Percentiles rank a stretch among this genome's conserved stretches.
These are phyloP conservation scores for Populus trichocarpa DNA, from an alignment of 441 rosid species.

Conservation along the genomic window DNA sequence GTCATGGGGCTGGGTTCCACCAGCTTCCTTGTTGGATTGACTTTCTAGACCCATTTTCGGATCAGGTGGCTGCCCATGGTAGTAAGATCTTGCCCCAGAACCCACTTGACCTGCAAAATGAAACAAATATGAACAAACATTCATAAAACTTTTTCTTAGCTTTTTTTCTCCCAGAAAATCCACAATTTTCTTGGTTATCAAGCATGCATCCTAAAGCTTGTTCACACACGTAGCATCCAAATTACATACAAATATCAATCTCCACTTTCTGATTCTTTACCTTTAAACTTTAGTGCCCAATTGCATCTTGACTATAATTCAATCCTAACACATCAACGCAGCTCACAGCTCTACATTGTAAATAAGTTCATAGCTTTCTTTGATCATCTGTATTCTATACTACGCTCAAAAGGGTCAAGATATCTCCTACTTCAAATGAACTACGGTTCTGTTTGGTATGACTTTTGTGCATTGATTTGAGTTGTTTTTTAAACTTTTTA, in stretches of 20 bases:
- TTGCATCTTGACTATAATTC: too few relatives aligned
- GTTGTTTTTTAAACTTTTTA: too few relatives aligned
- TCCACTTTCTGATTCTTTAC: neutral
- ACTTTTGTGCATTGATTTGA: too few relatives aligned
- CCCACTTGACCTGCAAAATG: conserved; percentile 8
- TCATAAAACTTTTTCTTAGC: neutral
- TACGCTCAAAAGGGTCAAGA: too few relatives aligned
- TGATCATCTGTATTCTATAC: too few relatives aligned
- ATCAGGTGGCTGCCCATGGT: conserved; percentile 12
- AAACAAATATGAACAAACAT: neutral
- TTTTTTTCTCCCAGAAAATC: neutral
- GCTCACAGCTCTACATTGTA: too few relatives aligned
- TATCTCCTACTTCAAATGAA: too few relatives aligned
- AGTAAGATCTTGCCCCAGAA: conserved; percentile 5
- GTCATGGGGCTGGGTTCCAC: conserved; percentile 9
- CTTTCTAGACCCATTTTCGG: neutral
- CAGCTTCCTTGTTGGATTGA: neutral
- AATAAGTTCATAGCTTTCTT: too few relatives aligned
- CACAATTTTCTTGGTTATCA: neutral
- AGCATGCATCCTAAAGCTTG: neutral
- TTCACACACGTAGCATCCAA: neutral
- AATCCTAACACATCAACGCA: neutral
- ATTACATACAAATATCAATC: neutral
- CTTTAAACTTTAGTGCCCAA: neutral
- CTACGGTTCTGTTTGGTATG: too few relatives aligned